Evolutionary conservation across 2,329 filamentous ascomycete genomes (phyloP).

Genomic region (Scytalidium lignicola): DNA sequence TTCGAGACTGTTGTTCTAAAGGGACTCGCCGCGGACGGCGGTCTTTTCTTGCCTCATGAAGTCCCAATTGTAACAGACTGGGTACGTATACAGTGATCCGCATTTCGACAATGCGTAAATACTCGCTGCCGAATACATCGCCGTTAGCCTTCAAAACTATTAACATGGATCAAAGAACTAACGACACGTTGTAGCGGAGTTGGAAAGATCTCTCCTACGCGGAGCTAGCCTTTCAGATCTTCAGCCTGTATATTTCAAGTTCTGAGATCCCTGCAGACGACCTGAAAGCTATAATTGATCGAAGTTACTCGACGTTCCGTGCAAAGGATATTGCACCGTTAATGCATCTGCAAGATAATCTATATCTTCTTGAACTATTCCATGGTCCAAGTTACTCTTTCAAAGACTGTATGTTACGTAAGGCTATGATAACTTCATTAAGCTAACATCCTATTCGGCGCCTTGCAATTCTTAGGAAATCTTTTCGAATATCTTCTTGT

Average conservation of each 20-base stretch:
- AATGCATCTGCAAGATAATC: slow-evolving; percentile 71
- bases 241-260: slow-evolving; percentile 81
- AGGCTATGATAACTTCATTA: too few relatives aligned
- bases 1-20: slow-evolving; percentile 91
- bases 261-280: slow-evolving; percentile 77
- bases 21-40: slow-evolving; percentile 79
- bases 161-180: too few relatives aligned
- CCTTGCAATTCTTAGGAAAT: slow-evolving; percentile 92
- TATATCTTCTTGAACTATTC: slow-evolving; percentile 90
- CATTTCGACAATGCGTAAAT: too few relatives aligned
- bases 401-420: too few relatives aligned
- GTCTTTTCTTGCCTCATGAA: slow-evolving; percentile 82
- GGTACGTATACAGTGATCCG: too few relatives aligned
- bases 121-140: too few relatives aligned
- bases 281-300: slow-evolving; percentile 75
- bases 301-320: slow-evolving; percentile 88
- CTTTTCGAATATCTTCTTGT: slow-evolving; percentile 86
- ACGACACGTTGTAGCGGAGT: too few relatives aligned
- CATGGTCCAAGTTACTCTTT: slow-evolving; percentile 94
- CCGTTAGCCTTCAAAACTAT: too few relatives aligned
- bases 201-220: slow-evolving; percentile 78
- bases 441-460: slow-evolving; percentile 44
- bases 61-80: slow-evolving; percentile 62
- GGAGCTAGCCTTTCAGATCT: slow-evolving; percentile 78
- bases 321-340: slow-evolving; percentile 72